phyloP scores from a whole-genome alignment of 257 asterid genomes.

The Ophiorrhiza pumila region DNA sequence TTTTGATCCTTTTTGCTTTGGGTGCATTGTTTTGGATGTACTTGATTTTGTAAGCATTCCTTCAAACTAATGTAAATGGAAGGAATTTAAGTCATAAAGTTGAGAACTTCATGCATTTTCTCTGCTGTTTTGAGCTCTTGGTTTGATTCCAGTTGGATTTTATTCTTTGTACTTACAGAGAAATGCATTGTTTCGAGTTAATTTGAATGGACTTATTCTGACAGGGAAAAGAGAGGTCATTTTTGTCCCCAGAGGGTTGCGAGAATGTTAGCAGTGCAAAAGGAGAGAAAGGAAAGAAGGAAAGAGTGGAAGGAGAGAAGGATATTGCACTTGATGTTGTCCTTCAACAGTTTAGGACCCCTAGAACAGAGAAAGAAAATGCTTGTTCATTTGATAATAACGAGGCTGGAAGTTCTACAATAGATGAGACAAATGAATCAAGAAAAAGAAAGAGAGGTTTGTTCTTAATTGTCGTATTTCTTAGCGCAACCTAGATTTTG shows the following conservation, averaged over 20 bases:
- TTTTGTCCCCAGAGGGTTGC: constrained; percentile 29
- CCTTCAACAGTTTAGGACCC: constrained; percentile 51
- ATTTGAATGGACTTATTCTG: not conserved
- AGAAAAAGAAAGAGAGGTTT: constrained; percentile 43
- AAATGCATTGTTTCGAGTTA: too few relatives aligned
- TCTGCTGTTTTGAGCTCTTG: not conserved
- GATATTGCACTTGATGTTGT: constrained; percentile 40
- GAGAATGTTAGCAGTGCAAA: constrained; percentile 20
- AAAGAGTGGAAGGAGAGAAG: constrained; percentile 29
- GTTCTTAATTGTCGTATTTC: constrained; percentile 22
- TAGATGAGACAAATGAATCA: constrained; percentile 17
- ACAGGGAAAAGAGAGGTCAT: constrained; percentile 50
- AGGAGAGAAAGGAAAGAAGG: constrained; percentile 21
- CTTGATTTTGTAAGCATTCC: not conserved
- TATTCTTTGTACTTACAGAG: not conserved
- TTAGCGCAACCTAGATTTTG: not conserved
- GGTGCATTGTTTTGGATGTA: not conserved
- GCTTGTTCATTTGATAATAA: constrained; percentile 8
- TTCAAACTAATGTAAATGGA: not conserved
- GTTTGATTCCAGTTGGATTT: not conserved
- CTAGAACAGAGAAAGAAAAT: constrained; percentile 26
- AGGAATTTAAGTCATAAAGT: not conserved
- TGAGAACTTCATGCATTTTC: not conserved
- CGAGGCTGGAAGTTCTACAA: constrained; percentile 18
- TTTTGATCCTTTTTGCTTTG: not conserved